A percentile compares a stretch with the other conserved stretches of the same genome.
Conservation (phyloP, 1,284 basidiomycete species). For the Fomes fomentarius region DNA sequence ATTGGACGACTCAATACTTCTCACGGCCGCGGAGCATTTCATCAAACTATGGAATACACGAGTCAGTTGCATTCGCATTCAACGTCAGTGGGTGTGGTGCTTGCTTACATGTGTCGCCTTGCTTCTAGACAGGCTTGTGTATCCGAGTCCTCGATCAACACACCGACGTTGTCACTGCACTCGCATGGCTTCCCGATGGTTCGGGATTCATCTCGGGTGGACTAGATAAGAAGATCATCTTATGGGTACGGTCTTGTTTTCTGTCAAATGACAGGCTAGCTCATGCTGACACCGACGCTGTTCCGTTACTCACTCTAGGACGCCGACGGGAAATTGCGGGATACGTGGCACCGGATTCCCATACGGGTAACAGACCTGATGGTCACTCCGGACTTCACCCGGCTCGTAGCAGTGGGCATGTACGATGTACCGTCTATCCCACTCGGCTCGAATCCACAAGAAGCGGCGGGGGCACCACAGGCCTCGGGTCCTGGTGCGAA, state of each 20-base stretch:
- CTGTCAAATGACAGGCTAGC: too few relatives aligned
- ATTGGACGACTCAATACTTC: slow-evolving; percentile 79
- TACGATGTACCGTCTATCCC: slow-evolving; percentile 40
- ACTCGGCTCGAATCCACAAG: slow-evolving; percentile 2
- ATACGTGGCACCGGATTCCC: slow-evolving; percentile 74
- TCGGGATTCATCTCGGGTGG: slow-evolving; percentile 90
- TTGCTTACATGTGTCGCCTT: slow-evolving; percentile 1
- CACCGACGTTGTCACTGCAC: slow-evolving; percentile 82
- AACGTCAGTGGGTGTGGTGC: not conserved
- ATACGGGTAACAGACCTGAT: slow-evolving; percentile 89
- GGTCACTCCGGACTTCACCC: slow-evolving; percentile 83
- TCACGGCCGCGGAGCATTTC: slow-evolving; percentile 78
- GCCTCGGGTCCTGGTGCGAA: slow-evolving; percentile 35
- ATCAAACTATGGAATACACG: slow-evolving; percentile 89
- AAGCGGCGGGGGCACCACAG: slow-evolving; percentile 35
- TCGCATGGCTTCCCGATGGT: slow-evolving; percentile 89
- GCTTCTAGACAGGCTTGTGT: slow-evolving; percentile 67
- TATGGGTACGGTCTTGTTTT: slow-evolving; percentile 82
- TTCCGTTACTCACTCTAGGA: slow-evolving; percentile 50
- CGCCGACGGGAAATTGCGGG: slow-evolving; percentile 68
- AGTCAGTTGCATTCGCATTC: slow-evolving; percentile 53
- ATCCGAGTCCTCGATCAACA: slow-evolving; percentile 73
- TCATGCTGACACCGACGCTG: too few relatives aligned
- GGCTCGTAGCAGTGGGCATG: slow-evolving; percentile 85
- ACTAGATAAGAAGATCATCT: slow-evolving; percentile 85